Base-by-base conservation (phyloP, 495 filamentous ascomycete genomes). In the Penicillium steckii region DNA sequence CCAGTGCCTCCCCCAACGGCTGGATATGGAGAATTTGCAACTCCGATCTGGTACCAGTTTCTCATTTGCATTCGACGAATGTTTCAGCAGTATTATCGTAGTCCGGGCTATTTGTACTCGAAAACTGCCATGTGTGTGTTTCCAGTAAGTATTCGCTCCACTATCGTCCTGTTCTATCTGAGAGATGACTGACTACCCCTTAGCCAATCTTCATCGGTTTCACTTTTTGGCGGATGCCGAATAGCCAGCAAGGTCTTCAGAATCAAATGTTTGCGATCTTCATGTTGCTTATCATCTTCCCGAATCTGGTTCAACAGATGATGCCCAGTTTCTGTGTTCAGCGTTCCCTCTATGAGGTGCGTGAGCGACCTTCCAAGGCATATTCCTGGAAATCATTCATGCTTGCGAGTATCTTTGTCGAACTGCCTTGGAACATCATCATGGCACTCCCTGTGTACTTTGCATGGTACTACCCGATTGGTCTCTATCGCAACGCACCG, bases 21-120 rank as follows among this genome's bases (percentile, higher is more conserved):
- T 26, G 63, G 65, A 10, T 70, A 67, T 79, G 64, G 64, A 7
- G 75, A 78, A 40, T 80, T 78, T 50, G 78, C 81, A 1, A 78
- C 77, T 64, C 73, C 80, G 1, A 65, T 82, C 44, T 59, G 53
- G 44, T 58, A 62, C 13, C 82, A 86, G 46, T 62, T 84, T 10
- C 50, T 61, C 4, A 59, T 75, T 17, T 80, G 80, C 15, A 63
- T 73, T 5, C 54, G 64, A 21, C 80, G 91, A 46, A 84, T 92
- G 57, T 93, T 94, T 72, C 74, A 92, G 65, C 89, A 95, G 62
- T 95, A 93, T 73, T 96, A 90, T 88, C 85, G 92, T 33, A 91
- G 86, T 8, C 91, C 91, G 2, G 78, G 80, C 0, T 97, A 97
- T 70, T 86, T 95, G 57, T 92, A 89, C 66, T 87, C 89, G 41